Evolutionary conservation across 1,284 basidiomycete species (phyloP), one percentile per base, ranked within the genome.

Genomic region (Sanghuangporus sanghuang): DNA sequence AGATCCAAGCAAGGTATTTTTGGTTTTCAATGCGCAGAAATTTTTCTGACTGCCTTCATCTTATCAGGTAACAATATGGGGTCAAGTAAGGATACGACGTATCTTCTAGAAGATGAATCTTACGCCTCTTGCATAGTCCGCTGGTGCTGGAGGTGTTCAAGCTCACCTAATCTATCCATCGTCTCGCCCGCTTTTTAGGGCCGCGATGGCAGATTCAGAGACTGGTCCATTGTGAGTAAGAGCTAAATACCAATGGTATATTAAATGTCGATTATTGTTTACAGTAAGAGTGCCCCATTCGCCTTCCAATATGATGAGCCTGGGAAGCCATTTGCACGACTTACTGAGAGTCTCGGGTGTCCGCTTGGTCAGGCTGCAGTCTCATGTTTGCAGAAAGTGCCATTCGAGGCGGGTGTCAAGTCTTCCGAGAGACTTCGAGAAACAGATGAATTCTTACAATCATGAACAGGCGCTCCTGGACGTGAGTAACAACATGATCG

Each of bases 21-120:
- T n/a, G 4, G 40, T 21, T 12, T 39, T 42, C 18, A n/a, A 27
- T 42, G 18, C 27, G 27, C 32, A 40, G 3, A 18, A 18, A 18
- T 35, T 42, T 38, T 52, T 23, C 53, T 50, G 9, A 42, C 36
- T n/a, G 48, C 35, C 36, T 14, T 40, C 52, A 44, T n/a, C 23
- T 61, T 7, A 9, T 57, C 59, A 85, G 83, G 81, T 85, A 21
- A 85, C 84, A 11, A 81, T 85, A 35, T 85, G 84, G 83, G 84
- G 84, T 8, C 82, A 85, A 73, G 83, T 84, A 67, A 61, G 66
- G 39, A 6, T 9, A 27, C 21, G 3, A n/a, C 11, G 38, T 2
- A 6, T 57, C 23, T 53, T 50, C 18, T 46, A 56, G 18, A 40
- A 46, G n/a, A 12, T 48, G 54, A 42, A 9, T 49, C 23, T 39